Evolutionary conservation across 1,284 basidiomycete genomes (phyloP), one percentile per base, ranked within the genome.

Genomic region (Macrocystidia cucumis): DNA sequence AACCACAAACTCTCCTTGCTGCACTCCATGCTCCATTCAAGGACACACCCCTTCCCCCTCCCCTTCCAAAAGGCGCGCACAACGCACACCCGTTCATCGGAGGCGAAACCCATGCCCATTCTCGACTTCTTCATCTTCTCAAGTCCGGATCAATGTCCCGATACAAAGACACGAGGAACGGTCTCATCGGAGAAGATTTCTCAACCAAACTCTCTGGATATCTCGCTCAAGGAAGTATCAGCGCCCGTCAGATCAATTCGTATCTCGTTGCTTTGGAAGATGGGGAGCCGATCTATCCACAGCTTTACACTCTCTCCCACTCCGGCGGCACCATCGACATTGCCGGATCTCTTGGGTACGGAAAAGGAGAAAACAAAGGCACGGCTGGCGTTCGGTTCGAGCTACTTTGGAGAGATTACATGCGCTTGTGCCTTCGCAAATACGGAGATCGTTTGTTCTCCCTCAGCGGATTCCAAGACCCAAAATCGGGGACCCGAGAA

Each of bases 81-180:
- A 54, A 60, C 0, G 63, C 66, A 2, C 59, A 67, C 40, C 63
- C 67, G 3, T 67, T 61, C 46, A 32, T 32, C 1, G 67, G 68
- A 2, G 62, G 62, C 3, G 64, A 67, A 42, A 46, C 53, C 1
- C 34, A 56, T 3, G 67, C 56, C 17, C 44, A 64, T 4, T 45
- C 53, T 8, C 48, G 67, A 11, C 19, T 69, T 20, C 48, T 62
- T 1, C 59, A 63, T 34, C 47, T 62, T 59, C 32, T 50, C 22
- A 37, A 37, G 4, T 47, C 39, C 9, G 49, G 35, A 47, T 54
- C 4, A 39, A 55, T 54, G 20, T 56, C 48, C 14, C 49, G 47
- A 17, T 74, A 74, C 59, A 73, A 73, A 54, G 58, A 64, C 44
- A 74, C 71, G 3, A 50, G 71, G 14, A 74, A 74, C 47, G 69